Conservation (phyloP, 1,284 basidiomycete species). For the Xanthoconium separans region DNA sequence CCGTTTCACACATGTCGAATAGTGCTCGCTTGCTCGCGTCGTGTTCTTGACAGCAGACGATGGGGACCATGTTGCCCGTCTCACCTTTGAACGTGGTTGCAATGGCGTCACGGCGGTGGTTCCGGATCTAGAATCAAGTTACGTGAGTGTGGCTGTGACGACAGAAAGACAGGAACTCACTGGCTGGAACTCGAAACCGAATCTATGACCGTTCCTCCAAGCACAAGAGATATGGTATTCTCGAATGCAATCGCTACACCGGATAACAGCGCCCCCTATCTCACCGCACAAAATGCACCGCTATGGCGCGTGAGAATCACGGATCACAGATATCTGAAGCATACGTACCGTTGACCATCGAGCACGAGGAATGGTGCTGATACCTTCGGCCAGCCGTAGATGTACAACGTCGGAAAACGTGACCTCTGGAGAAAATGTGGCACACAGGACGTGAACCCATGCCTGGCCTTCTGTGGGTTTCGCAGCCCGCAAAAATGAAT, state of each 20-base stretch:
- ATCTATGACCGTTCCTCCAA: slow-evolving; percentile 77
- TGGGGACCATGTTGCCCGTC: slow-evolving; percentile 78
- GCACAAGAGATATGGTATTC: slow-evolving; percentile 91
- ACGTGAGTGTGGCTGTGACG: background rate
- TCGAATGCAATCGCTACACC: slow-evolving; percentile 79
- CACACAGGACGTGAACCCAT: slow-evolving; percentile 90
- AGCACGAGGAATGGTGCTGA: slow-evolving; percentile 68
- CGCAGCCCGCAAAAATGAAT: slow-evolving; percentile 78
- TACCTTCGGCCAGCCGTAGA: slow-evolving; percentile 83
- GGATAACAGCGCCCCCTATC: slow-evolving; percentile 76
- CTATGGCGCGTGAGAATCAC: slow-evolving; percentile 33
- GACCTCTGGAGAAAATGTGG: slow-evolving; percentile 85
- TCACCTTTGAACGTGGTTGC: slow-evolving; percentile 85
- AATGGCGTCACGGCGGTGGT: slow-evolving; percentile 61
- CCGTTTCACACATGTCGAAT: slow-evolving; percentile 82
- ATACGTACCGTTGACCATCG: slow-evolving; percentile 62
- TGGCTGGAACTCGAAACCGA: slow-evolving; percentile 89
- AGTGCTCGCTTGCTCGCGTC: slow-evolving; percentile 64
- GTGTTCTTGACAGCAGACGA: slow-evolving; percentile 84
- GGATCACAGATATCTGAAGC: background rate
- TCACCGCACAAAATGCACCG: slow-evolving; percentile 64
- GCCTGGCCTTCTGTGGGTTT: slow-evolving; percentile 94
- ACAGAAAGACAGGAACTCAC: slow-evolving; percentile 42
- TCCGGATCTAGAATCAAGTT: slow-evolving; percentile 62
- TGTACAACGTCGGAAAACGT: slow-evolving; percentile 72